Evolutionary conservation across 2,329 filamentous ascomycete genomes (phyloP), one percentile per base, ranked within the genome.

Genomic region (Colletotrichum sublineola): DNA sequence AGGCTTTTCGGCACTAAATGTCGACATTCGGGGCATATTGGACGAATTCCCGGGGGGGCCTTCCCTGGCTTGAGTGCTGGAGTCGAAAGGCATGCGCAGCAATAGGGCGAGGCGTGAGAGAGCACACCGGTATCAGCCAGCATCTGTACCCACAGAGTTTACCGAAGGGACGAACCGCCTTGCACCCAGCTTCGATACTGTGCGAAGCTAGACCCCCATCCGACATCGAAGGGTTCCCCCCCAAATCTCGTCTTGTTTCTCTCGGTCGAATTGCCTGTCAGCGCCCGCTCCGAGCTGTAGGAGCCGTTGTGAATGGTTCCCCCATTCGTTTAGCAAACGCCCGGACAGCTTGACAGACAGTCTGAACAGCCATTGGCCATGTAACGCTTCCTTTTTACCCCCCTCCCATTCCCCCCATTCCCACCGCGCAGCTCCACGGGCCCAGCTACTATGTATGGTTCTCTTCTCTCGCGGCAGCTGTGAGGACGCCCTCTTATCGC

Each of bases 291-390:
- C 62, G 42, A 67, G 50, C 50, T 67, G 53, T 56, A 44, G 62
- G 63, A 63, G 63, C 38, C 46, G 29, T 63, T 53, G 44, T 73
- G 62, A 67, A 73, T 67, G 71, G 57, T 48, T 48, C 57, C 65
- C 60, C 50, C 68, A 67, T 73, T 67, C 71, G 71, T 63, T 60
- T 71, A 71, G 46, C 62, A 71, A 53, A 67, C 71, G 71, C 71
- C 71, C 68, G 67, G 67, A 73, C 55, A 58, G 53, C 42, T 24
- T 62, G 33, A 53, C 62, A 42, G 57, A 11, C 20, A 44, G 52
- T 67, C 60, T 67, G 38, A 71, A 50, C 50, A 64, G 58, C 46
- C 71, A 73, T 73, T 72, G 67, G 71, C 44, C 61, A 67, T 71
- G 61, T 58, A 67, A 71, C 71, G 44, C 71, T 67, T 67, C 66